These are phyloP conservation scores for Anaeromyces robustus DNA, from an alignment of 192 early-diverging fungal species.

Conservation along the genomic window DNA sequence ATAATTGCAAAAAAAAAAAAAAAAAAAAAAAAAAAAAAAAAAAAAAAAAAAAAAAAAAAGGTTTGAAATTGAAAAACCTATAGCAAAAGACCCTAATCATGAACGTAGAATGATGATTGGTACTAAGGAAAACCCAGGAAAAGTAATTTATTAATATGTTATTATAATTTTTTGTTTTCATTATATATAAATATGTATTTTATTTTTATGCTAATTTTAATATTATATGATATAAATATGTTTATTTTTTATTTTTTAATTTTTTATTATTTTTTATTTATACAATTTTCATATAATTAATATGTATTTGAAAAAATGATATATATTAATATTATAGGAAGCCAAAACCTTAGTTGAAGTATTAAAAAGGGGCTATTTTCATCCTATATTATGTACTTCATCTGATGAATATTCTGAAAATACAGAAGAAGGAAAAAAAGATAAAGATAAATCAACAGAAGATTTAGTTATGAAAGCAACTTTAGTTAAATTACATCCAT, in stretches of 20 bases:
- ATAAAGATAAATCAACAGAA: not conserved
- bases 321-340: no score
- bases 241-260: no score
- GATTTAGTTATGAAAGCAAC: conserved; percentile 7
- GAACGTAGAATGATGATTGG: conserved; percentile 6
- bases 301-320: no score
- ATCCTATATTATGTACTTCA: not conserved
- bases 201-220: no score
- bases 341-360: conserved; percentile 13
- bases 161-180: no score
- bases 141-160: not conserved
- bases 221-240: no score
- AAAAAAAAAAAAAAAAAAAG: not conserved
- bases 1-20: no score
- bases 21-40: no score
- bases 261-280: no score
- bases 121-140: not conserved
- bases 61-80: conserved; percentile 8
- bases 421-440: not conserved
- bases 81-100: conserved; percentile 10
- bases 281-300: no score
- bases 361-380: conserved; percentile 10
- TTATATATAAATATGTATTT: no score
- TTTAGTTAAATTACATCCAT: conserved; percentile 8
- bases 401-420: not conserved